Percentiles rank a stretch among this genome's conserved stretches.
phyloP scores from a whole-genome alignment of 2,329 filamentous ascomycete species.

The Blastomyces emzantsi region DNA sequence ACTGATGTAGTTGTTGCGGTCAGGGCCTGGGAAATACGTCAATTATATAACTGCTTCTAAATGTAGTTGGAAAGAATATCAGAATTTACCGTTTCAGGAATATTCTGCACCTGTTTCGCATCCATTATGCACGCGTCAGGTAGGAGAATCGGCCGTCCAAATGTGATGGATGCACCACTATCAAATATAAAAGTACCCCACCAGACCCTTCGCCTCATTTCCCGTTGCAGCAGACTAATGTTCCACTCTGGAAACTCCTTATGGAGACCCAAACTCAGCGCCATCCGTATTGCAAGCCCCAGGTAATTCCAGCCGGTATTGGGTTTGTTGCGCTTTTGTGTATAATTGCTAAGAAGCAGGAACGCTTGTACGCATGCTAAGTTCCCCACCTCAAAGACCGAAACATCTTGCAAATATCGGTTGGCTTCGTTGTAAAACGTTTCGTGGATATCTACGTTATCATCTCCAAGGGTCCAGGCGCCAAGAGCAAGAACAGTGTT shows the following conservation, averaged over 20 bases:
- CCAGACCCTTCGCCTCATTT: slow-evolving; percentile 35
- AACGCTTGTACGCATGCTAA: slow-evolving; percentile 42
- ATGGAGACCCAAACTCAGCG: slow-evolving; percentile 43
- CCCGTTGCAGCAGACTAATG: slow-evolving; percentile 36
- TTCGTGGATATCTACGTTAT: slow-evolving; percentile 33
- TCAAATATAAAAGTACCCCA: slow-evolving; percentile 41
- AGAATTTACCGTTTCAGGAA: slow-evolving; percentile 32
- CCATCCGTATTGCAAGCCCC: slow-evolving; percentile 42
- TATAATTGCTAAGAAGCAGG: slow-evolving; percentile 41
- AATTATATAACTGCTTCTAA: background rate
- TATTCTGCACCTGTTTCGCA: slow-evolving; percentile 37
- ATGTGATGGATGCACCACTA: slow-evolving; percentile 44
- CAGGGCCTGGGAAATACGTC: slow-evolving; percentile 15
- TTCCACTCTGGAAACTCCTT: slow-evolving; percentile 43
- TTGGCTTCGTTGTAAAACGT: slow-evolving; percentile 40
- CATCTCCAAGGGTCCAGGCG: slow-evolving; percentile 36
- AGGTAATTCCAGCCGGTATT: slow-evolving; percentile 44
- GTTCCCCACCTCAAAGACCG: slow-evolving; percentile 42
- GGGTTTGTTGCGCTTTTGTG: slow-evolving; percentile 44
- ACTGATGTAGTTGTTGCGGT: slow-evolving; percentile 29
- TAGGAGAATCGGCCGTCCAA: slow-evolving; percentile 41
- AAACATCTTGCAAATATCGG: slow-evolving; percentile 37
- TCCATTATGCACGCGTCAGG: slow-evolving; percentile 38
- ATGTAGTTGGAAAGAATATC: background rate
- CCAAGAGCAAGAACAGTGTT: slow-evolving; percentile 41